Evolutionary conservation across 164 flowering plant genomes (phyloP), one percentile per base, ranked within the genome.

Genomic region (Magnolia kwangsiensis): DNA sequence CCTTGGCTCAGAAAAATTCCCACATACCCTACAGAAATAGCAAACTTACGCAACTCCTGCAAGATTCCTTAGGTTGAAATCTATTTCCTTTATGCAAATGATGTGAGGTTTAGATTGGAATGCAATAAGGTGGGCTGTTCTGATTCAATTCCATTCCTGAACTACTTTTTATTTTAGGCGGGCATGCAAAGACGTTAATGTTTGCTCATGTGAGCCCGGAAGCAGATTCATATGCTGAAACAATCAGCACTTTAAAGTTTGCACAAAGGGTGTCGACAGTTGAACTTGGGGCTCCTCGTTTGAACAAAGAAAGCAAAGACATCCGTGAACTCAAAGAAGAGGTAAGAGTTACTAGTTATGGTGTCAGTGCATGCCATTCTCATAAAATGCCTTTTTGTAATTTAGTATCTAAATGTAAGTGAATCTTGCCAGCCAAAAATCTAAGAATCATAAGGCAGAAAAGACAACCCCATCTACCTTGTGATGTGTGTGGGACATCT

Each of bases 131-230:
- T 23, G 20, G 8, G 24, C 63, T 64, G 2, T 51, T 24, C 50
- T 74, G 63, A 80, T 19, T 63, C 8, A 23, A 19, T n/a, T 76
- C 72, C 51, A 21, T 67, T 73, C 14, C 73, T 79, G 55, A 81
- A 68, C 51, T 72, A 78, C 71, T 11, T 37, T 37, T 37, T 37
- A n/a, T 31, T 81, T 55, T 72, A 95, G 97, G 98, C 71, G 97
- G 96, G 50, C 89, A 88, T 78, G 95, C 96, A 51, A 95, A 95
- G 81, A 92, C 92, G 5, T 83, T 95, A 78, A 91, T 93, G 98
- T 79, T 95, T 81, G 98, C 98, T 68, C 97, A 95, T 84, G 90
- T 95, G 76, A 93, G 91, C 71, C 98, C 98, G 27, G 98, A 95
- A 81, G 90, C 74, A 27, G 94, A 89, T 77, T 88, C 90, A 27